Conservation (phyloP, 108 stramenopile genomes). For the Parmales sp. region DNA sequence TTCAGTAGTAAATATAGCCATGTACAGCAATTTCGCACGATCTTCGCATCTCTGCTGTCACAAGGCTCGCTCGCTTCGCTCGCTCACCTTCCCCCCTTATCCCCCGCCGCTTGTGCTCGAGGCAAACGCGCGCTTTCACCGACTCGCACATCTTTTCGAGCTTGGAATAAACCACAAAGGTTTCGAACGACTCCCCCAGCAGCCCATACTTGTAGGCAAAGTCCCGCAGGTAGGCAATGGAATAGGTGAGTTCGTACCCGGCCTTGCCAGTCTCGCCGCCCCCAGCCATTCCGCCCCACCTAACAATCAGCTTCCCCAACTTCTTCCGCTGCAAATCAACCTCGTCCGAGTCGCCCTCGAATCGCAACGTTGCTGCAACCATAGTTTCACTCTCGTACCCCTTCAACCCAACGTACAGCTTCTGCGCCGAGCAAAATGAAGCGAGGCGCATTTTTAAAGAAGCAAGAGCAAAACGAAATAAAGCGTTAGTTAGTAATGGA, state of each 20-base stretch:
- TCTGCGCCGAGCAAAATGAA: slow-evolving; percentile 27
- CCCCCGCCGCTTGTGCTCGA: slow-evolving; percentile 48
- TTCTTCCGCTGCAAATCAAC: slow-evolving; percentile 50
- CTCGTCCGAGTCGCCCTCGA: slow-evolving; percentile 63
- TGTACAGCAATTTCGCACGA: no score
- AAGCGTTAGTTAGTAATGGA: no score
- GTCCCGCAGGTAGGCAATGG: slow-evolving; percentile 88
- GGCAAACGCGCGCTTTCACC: slow-evolving; percentile 54
- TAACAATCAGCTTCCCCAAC: slow-evolving; percentile 31
- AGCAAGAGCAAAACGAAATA: no score
- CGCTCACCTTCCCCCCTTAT: slow-evolving; percentile 61
- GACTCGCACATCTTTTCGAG: slow-evolving; percentile 38
- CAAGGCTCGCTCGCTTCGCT: no score
- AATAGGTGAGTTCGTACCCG: slow-evolving; percentile 84
- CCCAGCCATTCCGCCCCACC: slow-evolving; percentile 57
- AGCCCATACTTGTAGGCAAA: slow-evolving; percentile 81
- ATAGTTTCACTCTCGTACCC: slow-evolving; percentile 36
- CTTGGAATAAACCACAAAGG: slow-evolving; percentile 80
- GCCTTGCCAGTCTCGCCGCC: slow-evolving; percentile 63
- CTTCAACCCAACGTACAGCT: slow-evolving; percentile 23
- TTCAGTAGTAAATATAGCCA: no score
- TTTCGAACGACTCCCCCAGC: slow-evolving; percentile 83
- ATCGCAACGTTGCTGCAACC: slow-evolving; percentile 74
- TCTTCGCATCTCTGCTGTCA: no score
- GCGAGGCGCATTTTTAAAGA: no score